Evolutionary conservation across 306 rosid species (phyloP).

Genomic region (Sechiopsis laciniata): DNA sequence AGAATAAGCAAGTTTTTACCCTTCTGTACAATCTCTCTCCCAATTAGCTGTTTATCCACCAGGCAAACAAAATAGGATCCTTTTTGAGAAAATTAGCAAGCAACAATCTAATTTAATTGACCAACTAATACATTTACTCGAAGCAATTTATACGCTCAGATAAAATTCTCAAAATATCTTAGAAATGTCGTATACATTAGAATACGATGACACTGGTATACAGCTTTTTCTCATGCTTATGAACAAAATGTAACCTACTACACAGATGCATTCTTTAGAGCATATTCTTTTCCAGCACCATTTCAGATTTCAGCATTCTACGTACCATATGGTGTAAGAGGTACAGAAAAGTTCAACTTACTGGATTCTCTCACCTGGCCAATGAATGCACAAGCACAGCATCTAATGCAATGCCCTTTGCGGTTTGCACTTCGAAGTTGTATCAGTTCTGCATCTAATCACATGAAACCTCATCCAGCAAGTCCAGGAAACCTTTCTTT

Average conservation of each 20-base stretch:
- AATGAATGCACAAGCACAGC: neutral
- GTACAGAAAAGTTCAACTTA: neutral
- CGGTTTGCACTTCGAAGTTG: neutral
- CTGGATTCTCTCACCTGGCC: neutral
- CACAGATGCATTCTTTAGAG: neutral
- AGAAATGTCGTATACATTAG: neutral
- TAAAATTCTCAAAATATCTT: neutral
- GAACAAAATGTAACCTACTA: constrained; percentile 11
- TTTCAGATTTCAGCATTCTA: neutral
- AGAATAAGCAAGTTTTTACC: neutral
- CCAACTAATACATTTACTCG: neutral
- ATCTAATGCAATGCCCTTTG: neutral
- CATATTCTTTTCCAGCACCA: neutral
- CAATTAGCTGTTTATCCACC: neutral
- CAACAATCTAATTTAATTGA: neutral
- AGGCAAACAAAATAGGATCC: neutral
- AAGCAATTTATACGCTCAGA: neutral
- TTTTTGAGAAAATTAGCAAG: neutral
- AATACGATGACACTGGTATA: neutral
- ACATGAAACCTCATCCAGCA: constrained; percentile 72
- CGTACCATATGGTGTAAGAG: neutral
- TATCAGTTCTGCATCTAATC: constrained; percentile 29
- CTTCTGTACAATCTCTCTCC: neutral
- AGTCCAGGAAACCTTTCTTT: constrained; percentile 66
- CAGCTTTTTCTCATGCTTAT: constrained; percentile 6